These are phyloP conservation scores for Daldinia bambusicola DNA, from an alignment of 495 filamentous ascomycete species.

Conservation along the genomic window DNA sequence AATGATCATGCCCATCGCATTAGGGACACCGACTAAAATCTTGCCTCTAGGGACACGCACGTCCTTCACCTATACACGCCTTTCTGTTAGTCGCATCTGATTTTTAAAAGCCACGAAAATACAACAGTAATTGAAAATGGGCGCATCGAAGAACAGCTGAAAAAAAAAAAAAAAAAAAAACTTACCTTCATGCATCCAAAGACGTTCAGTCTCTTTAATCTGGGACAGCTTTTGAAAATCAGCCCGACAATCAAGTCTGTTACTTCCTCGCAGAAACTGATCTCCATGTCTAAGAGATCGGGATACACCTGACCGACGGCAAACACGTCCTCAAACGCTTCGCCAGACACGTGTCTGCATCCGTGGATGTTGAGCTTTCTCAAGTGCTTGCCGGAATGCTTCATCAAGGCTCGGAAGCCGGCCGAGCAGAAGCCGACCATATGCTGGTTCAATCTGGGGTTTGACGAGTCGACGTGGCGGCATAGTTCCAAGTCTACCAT, in stretches of 20 bases:
- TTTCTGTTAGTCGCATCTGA: conserved; percentile 27
- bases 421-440: conserved; percentile 74
- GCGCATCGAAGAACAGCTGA: too few relatives aligned
- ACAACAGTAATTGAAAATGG: too few relatives aligned
- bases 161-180: too few relatives aligned
- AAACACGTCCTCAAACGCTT: conserved; percentile 78
- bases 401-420: conserved; percentile 83
- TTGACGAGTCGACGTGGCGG: conserved; percentile 74
- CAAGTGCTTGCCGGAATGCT: conserved; percentile 75
- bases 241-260: conserved; percentile 77
- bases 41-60: conserved; percentile 76
- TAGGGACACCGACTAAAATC: conserved; percentile 80
- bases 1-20: conserved; percentile 67
- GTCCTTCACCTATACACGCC: conserved; percentile 61
- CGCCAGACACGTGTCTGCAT: conserved; percentile 77
- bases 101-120: too few relatives aligned
- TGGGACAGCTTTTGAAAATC: conserved; percentile 80
- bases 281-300: conserved; percentile 72
- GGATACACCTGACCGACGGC: conserved; percentile 67
- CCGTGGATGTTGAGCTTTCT: conserved; percentile 75
- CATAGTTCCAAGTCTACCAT: conserved; percentile 78
- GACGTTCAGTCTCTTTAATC: conserved; percentile 75
- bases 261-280: conserved; percentile 79
- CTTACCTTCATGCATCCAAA: conserved; percentile 81
- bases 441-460: conserved; percentile 65